Evolutionary conservation across 352 stramenopile species (phyloP).

Genomic region (Pythium aquatile): DNA sequence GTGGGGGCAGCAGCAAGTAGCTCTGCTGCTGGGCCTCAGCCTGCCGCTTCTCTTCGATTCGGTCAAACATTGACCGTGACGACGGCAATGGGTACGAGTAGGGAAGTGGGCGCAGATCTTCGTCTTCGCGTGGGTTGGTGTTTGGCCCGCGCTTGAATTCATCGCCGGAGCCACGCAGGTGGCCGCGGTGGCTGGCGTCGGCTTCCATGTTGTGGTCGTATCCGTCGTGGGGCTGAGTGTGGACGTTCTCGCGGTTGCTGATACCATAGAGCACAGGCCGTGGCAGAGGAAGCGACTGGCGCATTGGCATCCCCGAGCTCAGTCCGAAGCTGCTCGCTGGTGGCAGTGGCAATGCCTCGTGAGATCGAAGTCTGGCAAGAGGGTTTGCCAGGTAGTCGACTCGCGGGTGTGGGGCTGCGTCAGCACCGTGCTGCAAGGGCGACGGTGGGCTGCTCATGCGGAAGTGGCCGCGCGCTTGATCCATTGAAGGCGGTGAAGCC

Average conservation of each 20-base stretch:
- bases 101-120: conserved; percentile 22
- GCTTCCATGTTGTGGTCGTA: conserved; percentile 8
- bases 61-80: conserved; percentile 2
- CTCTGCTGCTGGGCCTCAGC: conserved; percentile 11
- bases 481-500: conserved; percentile 22
- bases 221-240: conserved; percentile 5
- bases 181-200: background rate
- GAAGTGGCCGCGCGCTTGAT: conserved; percentile 19
- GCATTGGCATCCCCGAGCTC: conserved; percentile 7
- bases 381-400: conserved; percentile 64
- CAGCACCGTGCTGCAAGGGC: conserved; percentile 27
- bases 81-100: conserved; percentile 18
- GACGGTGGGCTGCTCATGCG: conserved; percentile 30
- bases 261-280: conserved; percentile 2
- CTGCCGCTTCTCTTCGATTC: conserved; percentile 21
- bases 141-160: conserved; percentile 22
- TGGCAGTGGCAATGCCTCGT: conserved; percentile 16
- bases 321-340: conserved; percentile 24
- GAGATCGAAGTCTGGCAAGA: conserved; percentile 3
- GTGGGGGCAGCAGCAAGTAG: conserved; percentile 15
- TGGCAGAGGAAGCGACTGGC: conserved; percentile 12
- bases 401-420: conserved; percentile 40
- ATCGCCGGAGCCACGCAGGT: conserved; percentile 5
- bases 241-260: conserved; percentile 16
- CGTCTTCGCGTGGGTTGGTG: conserved; percentile 12